Conservation (phyloP, 2,329 filamentous ascomycete genomes). For the Stachybotrys echinatus region DNA sequence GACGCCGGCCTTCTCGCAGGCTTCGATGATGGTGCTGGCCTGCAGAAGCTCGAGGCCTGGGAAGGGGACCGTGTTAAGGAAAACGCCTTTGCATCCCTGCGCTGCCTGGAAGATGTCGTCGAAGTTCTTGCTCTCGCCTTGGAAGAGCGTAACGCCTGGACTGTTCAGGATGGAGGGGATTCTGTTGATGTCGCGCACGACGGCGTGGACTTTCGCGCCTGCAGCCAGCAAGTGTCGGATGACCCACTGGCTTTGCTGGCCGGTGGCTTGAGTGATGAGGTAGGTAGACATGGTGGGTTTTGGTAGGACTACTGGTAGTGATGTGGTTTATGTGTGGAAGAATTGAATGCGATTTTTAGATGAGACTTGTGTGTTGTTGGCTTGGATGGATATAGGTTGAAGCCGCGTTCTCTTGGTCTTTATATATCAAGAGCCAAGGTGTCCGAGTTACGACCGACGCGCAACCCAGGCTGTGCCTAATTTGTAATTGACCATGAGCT, state of each 20-base stretch:
- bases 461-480: no score
- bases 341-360: neutral
- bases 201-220: constrained; percentile 27
- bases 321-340: neutral
- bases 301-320: neutral
- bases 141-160: constrained; percentile 24
- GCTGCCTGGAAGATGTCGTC: constrained; percentile 24
- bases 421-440: no score
- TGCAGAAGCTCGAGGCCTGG: constrained; percentile 21
- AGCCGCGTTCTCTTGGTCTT: no score
- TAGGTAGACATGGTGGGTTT: constrained; percentile 22
- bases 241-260: constrained; percentile 21
- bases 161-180: constrained; percentile 15
- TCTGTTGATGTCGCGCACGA: constrained; percentile 27
- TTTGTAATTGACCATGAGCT: no score
- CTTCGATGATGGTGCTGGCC: constrained; percentile 22
- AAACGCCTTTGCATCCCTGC: constrained; percentile 24
- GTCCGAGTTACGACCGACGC: no score
- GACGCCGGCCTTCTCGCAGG: constrained; percentile 23
- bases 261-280: constrained; percentile 28
- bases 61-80: constrained; percentile 18
- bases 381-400: neutral
- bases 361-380: neutral
- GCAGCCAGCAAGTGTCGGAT: constrained; percentile 26
- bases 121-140: constrained; percentile 26